Evolutionary conservation across 2,329 filamentous ascomycete genomes (phyloP).

Genomic region (Alternaria gaisen): DNA sequence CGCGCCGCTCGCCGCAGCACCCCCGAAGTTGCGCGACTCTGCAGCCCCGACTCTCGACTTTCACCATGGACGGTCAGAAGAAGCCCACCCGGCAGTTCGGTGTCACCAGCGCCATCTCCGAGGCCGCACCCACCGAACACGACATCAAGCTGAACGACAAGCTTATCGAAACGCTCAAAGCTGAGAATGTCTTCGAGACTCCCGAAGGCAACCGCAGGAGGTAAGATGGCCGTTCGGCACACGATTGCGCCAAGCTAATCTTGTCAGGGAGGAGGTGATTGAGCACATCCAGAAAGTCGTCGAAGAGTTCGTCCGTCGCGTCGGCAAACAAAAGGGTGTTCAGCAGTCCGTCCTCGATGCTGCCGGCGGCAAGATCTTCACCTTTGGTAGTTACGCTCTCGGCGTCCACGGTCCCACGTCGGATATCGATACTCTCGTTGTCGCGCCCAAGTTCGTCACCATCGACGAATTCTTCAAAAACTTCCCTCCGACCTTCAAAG

Average conservation of each 20-base stretch:
- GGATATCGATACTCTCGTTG: slow-evolving; percentile 95
- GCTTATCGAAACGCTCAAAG: slow-evolving; percentile 83
- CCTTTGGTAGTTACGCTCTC: slow-evolving; percentile 93
- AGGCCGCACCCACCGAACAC: slow-evolving; percentile 74
- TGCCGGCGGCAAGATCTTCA: slow-evolving; percentile 91
- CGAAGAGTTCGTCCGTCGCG: slow-evolving; percentile 84
- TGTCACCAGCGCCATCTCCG: slow-evolving; percentile 85
- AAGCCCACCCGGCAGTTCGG: slow-evolving; percentile 62
- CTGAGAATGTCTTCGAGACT: slow-evolving; percentile 90
- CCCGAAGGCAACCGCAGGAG: slow-evolving; percentile 83
- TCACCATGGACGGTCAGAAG: slow-evolving; percentile 45
- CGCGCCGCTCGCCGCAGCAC: slow-evolving; percentile 33
- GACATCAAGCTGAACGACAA: slow-evolving; percentile 81
- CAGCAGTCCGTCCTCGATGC: slow-evolving; percentile 81
- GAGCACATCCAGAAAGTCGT: slow-evolving; percentile 80
- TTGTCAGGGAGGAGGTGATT: slow-evolving; percentile 72
- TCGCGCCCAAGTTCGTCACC: slow-evolving; percentile 87
- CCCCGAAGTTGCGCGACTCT: slow-evolving; percentile 26
- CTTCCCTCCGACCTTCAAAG: slow-evolving; percentile 81
- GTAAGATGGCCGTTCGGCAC: slow-evolving; percentile 54
- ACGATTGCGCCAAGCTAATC: slow-evolving; percentile 17
- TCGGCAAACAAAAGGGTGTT: slow-evolving; percentile 76
- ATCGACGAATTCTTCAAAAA: slow-evolving; percentile 91
- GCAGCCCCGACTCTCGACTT: slow-evolving; percentile 11
- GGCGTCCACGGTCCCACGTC: slow-evolving; percentile 93